Base-by-base conservation (phyloP, 345 rosid genomes). In the Sapria himalayana region DNA sequence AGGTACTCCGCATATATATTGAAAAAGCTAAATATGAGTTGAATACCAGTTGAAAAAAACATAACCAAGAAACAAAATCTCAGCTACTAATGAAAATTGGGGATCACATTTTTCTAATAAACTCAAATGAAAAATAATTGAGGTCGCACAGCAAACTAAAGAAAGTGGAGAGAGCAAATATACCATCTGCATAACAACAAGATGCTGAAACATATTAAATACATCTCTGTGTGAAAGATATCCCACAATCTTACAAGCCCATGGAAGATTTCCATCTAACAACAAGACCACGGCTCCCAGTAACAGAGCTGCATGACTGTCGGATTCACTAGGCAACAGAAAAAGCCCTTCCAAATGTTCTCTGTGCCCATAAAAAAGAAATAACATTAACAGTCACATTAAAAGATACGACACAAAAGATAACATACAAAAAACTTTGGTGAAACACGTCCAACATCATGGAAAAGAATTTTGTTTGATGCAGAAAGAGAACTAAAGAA, bases 211-310 rank as follows among this genome's bases (percentile, higher is more conserved):
- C 45, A 74, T 57, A 41, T 64, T 39, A 37, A 76, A 74, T 32
- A 59, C 56, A 22, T 73, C 69, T 56, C 61, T 67, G 55, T 65
- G 67, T 49, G 62, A 53, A 39, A 89, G 86, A 58, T 71, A 61
- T 46, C 71, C 61, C 22, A 73, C 74, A 34, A 64, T 43, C 67
- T 77, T 73, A 65, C 92, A 89, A 55, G 57, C 79, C 95, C 95
- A 82, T 37, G 95, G 98, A 57, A 70, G 73, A 66, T 66, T 69
- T 54, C 82, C 72, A 65, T 79, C 81, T 44, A 79, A 57, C 59
- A 89, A 61, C 45, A 68, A 41, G 27, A 59, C 56, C 38, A 73
- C 59, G 46, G 78, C 69, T 64, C 77, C 86, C 46, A 91, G 68
- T 66, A 91, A 63, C 40, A 71, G 44, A 46, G 64, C 47, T 37